These are phyloP conservation scores for Candida orba DNA, from an alignment of 805 yeast species.

Conservation along the genomic window DNA sequence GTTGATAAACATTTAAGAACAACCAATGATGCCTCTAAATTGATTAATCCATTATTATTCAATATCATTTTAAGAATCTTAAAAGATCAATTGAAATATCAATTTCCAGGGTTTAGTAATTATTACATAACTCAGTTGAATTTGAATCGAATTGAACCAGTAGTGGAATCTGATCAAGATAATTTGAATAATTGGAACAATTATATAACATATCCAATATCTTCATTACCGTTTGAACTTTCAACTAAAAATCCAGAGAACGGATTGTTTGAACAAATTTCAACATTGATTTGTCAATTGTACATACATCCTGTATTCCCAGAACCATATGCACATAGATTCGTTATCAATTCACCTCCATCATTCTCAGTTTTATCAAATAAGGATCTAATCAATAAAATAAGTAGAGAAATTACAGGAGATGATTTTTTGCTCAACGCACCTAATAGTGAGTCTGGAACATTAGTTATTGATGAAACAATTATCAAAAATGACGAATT, in stretches of 20 bases:
- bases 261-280: background rate
- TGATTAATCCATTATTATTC: slow-evolving; percentile 3
- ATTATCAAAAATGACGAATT: too few relatives aligned
- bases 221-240: background rate
- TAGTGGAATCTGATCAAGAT: background rate
- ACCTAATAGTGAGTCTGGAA: background rate
- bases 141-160: background rate
- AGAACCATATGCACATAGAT: background rate
- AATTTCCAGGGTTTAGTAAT: slow-evolving; percentile 8
- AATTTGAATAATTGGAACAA: slow-evolving; percentile 11
- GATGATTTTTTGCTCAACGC: background rate
- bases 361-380: background rate
- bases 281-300: background rate
- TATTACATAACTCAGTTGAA: slow-evolving; percentile 3
- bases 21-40: background rate
- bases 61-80: slow-evolving; percentile 8
- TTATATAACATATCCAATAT: slow-evolving; percentile 10
- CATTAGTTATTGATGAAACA: too few relatives aligned
- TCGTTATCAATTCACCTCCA: slow-evolving; percentile 1
- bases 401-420: background rate
- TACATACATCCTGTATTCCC: background rate
- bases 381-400: background rate
- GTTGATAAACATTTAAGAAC: background rate
- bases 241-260: background rate
- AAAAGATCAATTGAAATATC: slow-evolving; percentile 4